phyloP scores from a whole-genome alignment of 768 basidiomycete species.

The Mycena epipterygia region DNA sequence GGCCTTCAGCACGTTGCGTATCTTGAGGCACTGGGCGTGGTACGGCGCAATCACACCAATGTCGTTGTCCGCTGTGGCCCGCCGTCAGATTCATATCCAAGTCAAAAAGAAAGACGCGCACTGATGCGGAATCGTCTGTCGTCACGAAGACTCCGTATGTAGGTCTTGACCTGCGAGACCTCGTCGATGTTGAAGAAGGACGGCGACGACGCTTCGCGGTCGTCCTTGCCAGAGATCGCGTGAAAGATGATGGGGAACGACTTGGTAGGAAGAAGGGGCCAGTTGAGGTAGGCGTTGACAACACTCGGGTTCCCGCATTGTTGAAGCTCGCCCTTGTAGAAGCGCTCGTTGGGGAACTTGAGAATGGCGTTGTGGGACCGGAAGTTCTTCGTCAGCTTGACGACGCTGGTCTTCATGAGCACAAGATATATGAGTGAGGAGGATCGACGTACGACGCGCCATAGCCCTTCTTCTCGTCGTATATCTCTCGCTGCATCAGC shows the following conservation, averaged over 20 bases:
- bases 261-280: conserved; percentile 55
- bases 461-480: conserved; percentile 49
- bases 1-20: conserved; percentile 53
- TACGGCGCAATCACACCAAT: conserved; percentile 77
- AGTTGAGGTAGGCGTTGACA: conserved; percentile 55
- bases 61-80: conserved; percentile 57
- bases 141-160: conserved; percentile 55
- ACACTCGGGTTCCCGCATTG: conserved; percentile 57
- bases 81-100: background rate
- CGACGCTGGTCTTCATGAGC: conserved; percentile 55
- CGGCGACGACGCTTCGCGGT: conserved; percentile 75
- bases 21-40: conserved; percentile 68
- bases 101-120: conserved; percentile 39
- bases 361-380: conserved; percentile 74
- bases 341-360: conserved; percentile 70
- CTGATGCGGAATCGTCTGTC: conserved; percentile 56
- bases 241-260: conserved; percentile 77
- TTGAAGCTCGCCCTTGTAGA: conserved; percentile 69
- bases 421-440: background rate
- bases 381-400: conserved; percentile 76
- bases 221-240: conserved; percentile 70
- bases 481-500: conserved; percentile 62
- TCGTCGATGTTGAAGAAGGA: conserved; percentile 82
- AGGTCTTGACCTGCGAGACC: conserved; percentile 64
- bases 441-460: conserved; percentile 37